Conservation (phyloP, 208 protist species). For the Trypanosoma brucei region DNA sequence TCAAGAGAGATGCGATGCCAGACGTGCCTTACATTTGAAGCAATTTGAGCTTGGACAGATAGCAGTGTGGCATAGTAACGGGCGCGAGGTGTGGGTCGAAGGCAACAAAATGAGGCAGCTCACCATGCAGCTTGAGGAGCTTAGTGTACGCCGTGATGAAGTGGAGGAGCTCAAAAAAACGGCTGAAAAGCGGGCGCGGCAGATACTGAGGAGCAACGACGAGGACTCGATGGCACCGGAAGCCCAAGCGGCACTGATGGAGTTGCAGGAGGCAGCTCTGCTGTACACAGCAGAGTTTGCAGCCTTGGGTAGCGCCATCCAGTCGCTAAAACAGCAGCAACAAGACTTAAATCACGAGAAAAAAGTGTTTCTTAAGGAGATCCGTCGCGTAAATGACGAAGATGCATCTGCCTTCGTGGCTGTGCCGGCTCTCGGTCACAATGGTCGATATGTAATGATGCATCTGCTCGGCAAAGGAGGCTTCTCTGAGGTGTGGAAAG, state of each 20-base stretch:
- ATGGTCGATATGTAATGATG: conserved; percentile 83
- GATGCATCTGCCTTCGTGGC: conserved; percentile 65
- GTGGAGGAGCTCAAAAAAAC: conserved; percentile 56
- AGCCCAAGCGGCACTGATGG: conserved; percentile 36
- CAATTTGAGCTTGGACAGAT: conserved; percentile 83
- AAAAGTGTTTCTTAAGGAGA: conserved; percentile 77
- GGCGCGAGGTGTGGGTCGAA: conserved; percentile 70
- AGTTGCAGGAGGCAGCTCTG: conserved; percentile 46
- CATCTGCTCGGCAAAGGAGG: conserved; percentile 92
- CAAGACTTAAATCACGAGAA: conserved; percentile 57
- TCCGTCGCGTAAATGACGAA: conserved; percentile 74
- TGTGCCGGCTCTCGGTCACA: conserved; percentile 40
- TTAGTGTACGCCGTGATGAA: conserved; percentile 34
- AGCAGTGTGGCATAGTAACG: conserved; percentile 40
- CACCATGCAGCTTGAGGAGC: conserved; percentile 38
- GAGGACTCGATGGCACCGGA: conserved; percentile 44
- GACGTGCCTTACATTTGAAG: conserved; percentile 45
- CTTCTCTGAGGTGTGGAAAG: conserved; percentile 95
- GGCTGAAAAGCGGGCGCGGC: conserved; percentile 43
- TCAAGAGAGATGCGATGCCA: conserved; percentile 39
- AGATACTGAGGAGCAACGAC: conserved; percentile 47
- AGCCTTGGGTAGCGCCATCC: conserved; percentile 38
- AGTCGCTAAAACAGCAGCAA: conserved; percentile 34
- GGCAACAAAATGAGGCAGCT: conserved; percentile 47
- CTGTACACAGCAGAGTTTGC: conserved; percentile 47